Evolutionary conservation across 2,329 filamentous ascomycete genomes (phyloP).

Genomic region (Tolypocladium ophioglossoides): DNA sequence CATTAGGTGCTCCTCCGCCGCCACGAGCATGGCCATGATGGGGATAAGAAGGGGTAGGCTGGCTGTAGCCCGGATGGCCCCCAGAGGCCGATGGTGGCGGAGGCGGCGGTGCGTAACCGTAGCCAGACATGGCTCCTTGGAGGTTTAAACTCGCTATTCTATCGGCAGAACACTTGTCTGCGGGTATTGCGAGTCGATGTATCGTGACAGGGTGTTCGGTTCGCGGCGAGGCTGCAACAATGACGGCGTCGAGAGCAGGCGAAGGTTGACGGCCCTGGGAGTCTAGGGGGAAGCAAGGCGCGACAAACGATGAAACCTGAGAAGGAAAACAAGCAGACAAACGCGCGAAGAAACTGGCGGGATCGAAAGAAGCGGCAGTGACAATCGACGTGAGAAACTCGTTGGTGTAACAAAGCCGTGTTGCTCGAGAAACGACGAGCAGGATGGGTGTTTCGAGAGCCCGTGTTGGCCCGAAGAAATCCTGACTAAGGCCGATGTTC

Average conservation of each 20-base stretch:
- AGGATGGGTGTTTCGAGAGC: background rate
- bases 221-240: background rate
- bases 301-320: background rate
- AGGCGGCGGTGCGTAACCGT: slow-evolving; percentile 44
- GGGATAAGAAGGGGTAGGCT: slow-evolving; percentile 26
- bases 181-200: background rate
- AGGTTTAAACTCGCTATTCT: slow-evolving; percentile 3
- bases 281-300: background rate
- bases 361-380: background rate
- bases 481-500: background rate
- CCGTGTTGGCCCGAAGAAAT: background rate
- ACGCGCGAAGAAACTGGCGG: background rate
- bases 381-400: background rate
- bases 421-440: background rate
- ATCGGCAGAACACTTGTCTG: slow-evolving; percentile 10
- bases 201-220: background rate
- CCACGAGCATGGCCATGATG: slow-evolving; percentile 26
- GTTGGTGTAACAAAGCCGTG: background rate
- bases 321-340: background rate
- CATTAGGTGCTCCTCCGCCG: slow-evolving; percentile 24
- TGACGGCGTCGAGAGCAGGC: too few species aligned
- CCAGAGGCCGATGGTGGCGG: slow-evolving; percentile 27
- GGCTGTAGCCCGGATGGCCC: slow-evolving; percentile 25
- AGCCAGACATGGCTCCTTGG: slow-evolving; percentile 30
- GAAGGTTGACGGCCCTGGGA: background rate